phyloP scores from a whole-genome alignment of 179 eudicot species.

The Amaranthus tricolor region DNA sequence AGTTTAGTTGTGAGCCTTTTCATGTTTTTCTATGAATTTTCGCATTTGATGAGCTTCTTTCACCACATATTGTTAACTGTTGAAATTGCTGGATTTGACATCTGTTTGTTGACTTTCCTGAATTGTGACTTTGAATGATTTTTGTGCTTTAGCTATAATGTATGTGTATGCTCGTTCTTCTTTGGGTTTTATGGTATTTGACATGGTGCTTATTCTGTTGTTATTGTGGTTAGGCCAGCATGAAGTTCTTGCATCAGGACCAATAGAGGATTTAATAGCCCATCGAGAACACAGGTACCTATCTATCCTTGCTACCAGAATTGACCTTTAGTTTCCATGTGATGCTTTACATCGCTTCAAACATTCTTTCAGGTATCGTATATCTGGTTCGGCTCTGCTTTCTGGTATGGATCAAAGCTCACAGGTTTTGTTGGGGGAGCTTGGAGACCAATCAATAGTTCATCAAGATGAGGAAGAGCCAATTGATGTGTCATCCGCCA shows the following conservation, averaged over 20 bases:
- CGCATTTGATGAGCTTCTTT: background rate
- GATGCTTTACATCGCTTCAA: conserved; percentile 14
- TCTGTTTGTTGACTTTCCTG: background rate
- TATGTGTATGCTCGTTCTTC: conserved; percentile 2
- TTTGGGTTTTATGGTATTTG: background rate
- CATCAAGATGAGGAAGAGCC: conserved; percentile 49
- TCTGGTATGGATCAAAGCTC: conserved; percentile 97
- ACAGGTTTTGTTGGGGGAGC: conserved; percentile 41
- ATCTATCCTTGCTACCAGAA: conserved; percentile 4
- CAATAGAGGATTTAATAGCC: conserved; percentile 95
- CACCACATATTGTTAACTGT: background rate
- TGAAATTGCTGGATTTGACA: background rate
- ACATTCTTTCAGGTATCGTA: conserved; percentile 69
- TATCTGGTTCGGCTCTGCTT: conserved; percentile 93
- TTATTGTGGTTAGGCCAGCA: conserved; percentile 67
- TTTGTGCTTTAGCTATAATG: background rate
- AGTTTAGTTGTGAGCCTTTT: background rate
- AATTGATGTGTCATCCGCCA: conserved; percentile 46
- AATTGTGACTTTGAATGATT: conserved; percentile 8
- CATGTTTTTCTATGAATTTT: background rate
- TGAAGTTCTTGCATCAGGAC: conserved; percentile 98
- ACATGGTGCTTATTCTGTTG: conserved; percentile 7
- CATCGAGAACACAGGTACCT: conserved; percentile 93
- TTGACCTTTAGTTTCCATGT: background rate
- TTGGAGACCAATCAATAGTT: conserved; percentile 44